Evolutionary conservation across 495 filamentous ascomycete species (phyloP).

Genomic region (Hypoxylon rickii): DNA sequence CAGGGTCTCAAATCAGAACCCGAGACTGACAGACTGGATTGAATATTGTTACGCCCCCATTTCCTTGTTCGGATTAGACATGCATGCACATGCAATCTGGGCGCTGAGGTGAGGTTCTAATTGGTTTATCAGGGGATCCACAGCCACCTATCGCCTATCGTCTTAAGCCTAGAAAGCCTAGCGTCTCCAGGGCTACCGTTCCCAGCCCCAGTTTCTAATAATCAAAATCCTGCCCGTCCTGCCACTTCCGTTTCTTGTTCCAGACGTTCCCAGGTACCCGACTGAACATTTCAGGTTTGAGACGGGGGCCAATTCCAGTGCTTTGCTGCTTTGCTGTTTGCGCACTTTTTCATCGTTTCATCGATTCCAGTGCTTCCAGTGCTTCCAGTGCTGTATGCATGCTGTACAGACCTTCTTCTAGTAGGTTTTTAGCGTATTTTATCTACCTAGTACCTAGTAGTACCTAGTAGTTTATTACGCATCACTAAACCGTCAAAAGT

Average conservation of each 20-base stretch:
- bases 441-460: too few species aligned
- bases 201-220: slow-evolving; percentile 12
- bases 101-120: slow-evolving; percentile 9
- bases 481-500: slow-evolving; percentile 21
- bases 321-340: slow-evolving; percentile 1
- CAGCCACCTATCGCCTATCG: slow-evolving; percentile 14
- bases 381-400: too few species aligned
- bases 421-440: neutral
- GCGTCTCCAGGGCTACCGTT: slow-evolving; percentile 18
- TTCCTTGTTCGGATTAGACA: slow-evolving; percentile 25
- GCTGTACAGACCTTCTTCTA: too few species aligned
- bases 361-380: too few species aligned
- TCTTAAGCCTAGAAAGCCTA: slow-evolving; percentile 9
- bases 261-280: neutral
- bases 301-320: too few species aligned
- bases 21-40: slow-evolving; percentile 25
- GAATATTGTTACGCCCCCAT: slow-evolving; percentile 7
- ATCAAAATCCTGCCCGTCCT: neutral
- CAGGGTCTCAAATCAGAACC: slow-evolving; percentile 23
- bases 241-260: slow-evolving; percentile 10
- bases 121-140: slow-evolving; percentile 20
- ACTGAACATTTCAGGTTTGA: too few species aligned
- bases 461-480: slow-evolving; percentile 13
- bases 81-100: slow-evolving; percentile 10
- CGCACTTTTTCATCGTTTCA: too few species aligned